A percentile compares a stretch with the other conserved stretches of the same genome.
phyloP scores from a whole-genome alignment of 2,329 filamentous ascomycete species.

The Rutstroemia sp. region DNA sequence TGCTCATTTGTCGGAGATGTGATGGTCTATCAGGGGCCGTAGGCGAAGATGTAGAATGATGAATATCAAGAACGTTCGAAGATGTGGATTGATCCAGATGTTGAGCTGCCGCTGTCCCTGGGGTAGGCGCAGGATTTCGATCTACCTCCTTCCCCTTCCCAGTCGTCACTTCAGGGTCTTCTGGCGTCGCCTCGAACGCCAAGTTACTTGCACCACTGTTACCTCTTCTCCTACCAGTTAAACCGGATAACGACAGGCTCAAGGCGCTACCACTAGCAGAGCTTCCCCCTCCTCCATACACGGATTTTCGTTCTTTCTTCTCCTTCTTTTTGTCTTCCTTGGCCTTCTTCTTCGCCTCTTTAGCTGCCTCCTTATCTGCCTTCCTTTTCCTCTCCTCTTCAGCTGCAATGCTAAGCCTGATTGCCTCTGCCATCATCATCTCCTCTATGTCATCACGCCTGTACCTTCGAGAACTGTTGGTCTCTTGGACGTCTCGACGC shows the following conservation, averaged over 20 bases:
- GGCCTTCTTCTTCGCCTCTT: slow-evolving; percentile 77
- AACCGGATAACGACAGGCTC: slow-evolving; percentile 45
- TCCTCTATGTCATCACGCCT: slow-evolving; percentile 87
- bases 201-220: slow-evolving; percentile 55
- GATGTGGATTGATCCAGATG: slow-evolving; percentile 19
- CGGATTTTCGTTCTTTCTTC: slow-evolving; percentile 49
- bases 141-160: slow-evolving; percentile 67
- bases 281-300: slow-evolving; percentile 37
- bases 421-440: slow-evolving; percentile 98
- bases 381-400: slow-evolving; percentile 90
- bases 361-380: slow-evolving; percentile 71
- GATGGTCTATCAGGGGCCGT: slow-evolving; percentile 55
- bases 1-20: slow-evolving; percentile 77
- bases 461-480: slow-evolving; percentile 36
- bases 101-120: slow-evolving; percentile 13
- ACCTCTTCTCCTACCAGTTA: slow-evolving; percentile 44
- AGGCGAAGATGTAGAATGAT: slow-evolving; percentile 36
- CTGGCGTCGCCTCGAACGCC: slow-evolving; percentile 46
- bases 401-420: slow-evolving; percentile 79
- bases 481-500: slow-evolving; percentile 26
- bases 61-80: slow-evolving; percentile 29
- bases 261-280: slow-evolving; percentile 58
- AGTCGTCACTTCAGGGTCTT: slow-evolving; percentile 31
- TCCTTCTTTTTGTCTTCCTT: slow-evolving; percentile 72
- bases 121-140: slow-evolving; percentile 31